Evolutionary conservation across 2,329 filamentous ascomycete genomes (phyloP).

Genomic region (Chaetomium sp.): DNA sequence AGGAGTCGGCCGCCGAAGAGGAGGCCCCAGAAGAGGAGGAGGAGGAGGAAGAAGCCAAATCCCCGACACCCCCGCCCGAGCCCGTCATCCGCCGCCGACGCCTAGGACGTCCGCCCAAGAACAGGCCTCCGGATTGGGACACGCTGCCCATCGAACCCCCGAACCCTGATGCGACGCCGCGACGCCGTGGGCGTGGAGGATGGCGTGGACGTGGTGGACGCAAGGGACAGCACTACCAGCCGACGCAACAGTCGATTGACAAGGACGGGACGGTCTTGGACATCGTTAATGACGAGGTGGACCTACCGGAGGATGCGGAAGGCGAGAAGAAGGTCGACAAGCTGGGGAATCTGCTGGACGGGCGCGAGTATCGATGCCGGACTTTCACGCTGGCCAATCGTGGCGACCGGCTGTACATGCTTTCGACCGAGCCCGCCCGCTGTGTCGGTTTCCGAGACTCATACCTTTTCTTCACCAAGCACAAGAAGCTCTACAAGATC

Average conservation of each 20-base stretch:
- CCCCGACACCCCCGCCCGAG: constrained; percentile 50
- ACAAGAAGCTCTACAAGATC: constrained; percentile 93
- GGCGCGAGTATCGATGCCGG: constrained; percentile 87
- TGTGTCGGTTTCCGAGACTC: constrained; percentile 97
- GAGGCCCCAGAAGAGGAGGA: constrained; percentile 37
- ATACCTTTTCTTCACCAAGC: constrained; percentile 98
- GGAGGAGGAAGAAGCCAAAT: constrained; percentile 41
- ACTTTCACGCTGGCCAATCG: constrained; percentile 87
- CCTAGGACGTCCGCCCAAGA: constrained; percentile 81
- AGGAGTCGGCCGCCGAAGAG: constrained; percentile 33
- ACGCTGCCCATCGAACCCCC: constrained; percentile 48
- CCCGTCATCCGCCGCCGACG: constrained; percentile 67
- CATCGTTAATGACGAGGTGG: constrained; percentile 87
- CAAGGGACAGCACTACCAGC: constrained; percentile 63
- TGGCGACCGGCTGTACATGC: constrained; percentile 87
- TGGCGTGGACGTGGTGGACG: constrained; percentile 63
- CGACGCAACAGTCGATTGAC: constrained; percentile 81
- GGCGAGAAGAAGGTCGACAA: constrained; percentile 94
- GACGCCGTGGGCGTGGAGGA: constrained; percentile 60
- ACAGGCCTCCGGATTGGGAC: constrained; percentile 74
- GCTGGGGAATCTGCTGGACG: constrained; percentile 71
- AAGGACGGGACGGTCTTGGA: constrained; percentile 90
- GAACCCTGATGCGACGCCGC: constrained; percentile 49
- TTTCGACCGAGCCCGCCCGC: constrained; percentile 93
- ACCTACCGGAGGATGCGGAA: constrained; percentile 76